Evolutionary conservation across 2,329 filamentous ascomycete genomes (phyloP), one percentile per base, ranked within the genome.

Genomic region (Stachybotrys echinatus): DNA sequence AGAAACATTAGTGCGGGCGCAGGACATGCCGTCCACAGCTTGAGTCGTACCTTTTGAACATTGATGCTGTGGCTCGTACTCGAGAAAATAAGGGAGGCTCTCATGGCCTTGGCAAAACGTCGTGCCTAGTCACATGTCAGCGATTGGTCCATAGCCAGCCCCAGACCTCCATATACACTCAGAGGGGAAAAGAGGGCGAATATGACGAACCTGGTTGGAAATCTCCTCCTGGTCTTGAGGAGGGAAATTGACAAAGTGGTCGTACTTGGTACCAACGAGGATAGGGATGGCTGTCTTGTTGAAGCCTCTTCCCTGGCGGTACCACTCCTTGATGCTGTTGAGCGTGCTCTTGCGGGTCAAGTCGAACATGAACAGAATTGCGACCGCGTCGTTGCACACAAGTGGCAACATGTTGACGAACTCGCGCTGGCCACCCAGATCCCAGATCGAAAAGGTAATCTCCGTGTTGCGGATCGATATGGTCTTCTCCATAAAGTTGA

Each of bases 401-500:
- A 99, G 81, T 20, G 94, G 94, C 54, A 99, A 77, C 94, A 99
- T 99, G 76, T 99, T 99, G 72, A 99, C 94, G 65, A 99, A 99
- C 73, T 99, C 94, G 65, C 94, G 87, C 75, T 99, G 94, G 57
- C 94, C 94, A 61, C 94, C 94, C 49, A 99, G 74, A 76, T 99
- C 94, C 94, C 94, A 99, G 66, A 99, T 99, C 54, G 91, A 96
- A 73, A 99, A 99, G 42, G 94, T 99, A 69, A 99, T 99, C 72
- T 99, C 94, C 17, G 94, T 99, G 72, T 99, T 99, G 54, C 94
- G 88, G 70, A 99, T 99, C 55, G 90, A 95, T 66, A 99, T 99
- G 34, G 94, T 99, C 80, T 99, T 99, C 71, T 99, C 94, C 94
- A 99, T 99, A 72, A 99, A 99, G 71, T 99, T 99, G 71, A 99